Evolutionary conservation across 805 yeast genomes (phyloP).

Genomic region (Phaffomyces opuntiae): DNA sequence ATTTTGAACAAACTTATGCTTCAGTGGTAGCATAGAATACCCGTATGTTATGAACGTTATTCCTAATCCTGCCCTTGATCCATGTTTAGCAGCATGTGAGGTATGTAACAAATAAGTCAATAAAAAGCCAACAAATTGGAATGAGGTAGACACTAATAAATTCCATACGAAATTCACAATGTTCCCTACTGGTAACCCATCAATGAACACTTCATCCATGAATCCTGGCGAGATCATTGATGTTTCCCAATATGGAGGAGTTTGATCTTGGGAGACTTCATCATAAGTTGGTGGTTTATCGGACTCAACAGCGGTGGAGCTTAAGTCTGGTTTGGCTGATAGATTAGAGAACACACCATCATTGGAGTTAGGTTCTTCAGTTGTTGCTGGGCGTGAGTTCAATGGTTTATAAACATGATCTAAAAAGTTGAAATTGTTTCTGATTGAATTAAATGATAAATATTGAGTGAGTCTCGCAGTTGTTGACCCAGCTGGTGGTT

Average conservation of each 20-base stretch:
- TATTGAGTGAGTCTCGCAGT: constrained; percentile 1
- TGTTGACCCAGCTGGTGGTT: not conserved
- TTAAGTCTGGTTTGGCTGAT: constrained; percentile 75
- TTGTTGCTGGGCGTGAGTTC: not conserved
- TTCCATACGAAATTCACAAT: constrained; percentile 89
- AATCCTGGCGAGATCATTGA: constrained; percentile 70
- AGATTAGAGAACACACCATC: constrained; percentile 95
- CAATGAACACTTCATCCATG: constrained; percentile 84
- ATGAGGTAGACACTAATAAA: constrained; percentile 77
- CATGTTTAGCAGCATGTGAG: constrained; percentile 95
- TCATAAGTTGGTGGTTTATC: constrained; percentile 84
- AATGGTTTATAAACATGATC: constrained; percentile 28
- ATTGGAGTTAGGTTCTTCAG: constrained; percentile 25
- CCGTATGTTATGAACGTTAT: constrained; percentile 73
- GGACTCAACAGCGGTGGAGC: constrained; percentile 21
- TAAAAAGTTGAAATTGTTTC: constrained; percentile 32
- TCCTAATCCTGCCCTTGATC: constrained; percentile 89
- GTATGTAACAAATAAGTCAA: constrained; percentile 88
- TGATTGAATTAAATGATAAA: constrained; percentile 17
- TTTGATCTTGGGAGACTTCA: constrained; percentile 88
- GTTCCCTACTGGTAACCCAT: constrained; percentile 93
- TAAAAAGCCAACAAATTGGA: constrained; percentile 90
- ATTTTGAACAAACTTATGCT: constrained; percentile 17
- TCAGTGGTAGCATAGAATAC: constrained; percentile 44
- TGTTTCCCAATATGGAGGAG: constrained; percentile 97